Evolutionary conservation across 768 basidiomycete genomes (phyloP).

Genomic region (Mycena venus): DNA sequence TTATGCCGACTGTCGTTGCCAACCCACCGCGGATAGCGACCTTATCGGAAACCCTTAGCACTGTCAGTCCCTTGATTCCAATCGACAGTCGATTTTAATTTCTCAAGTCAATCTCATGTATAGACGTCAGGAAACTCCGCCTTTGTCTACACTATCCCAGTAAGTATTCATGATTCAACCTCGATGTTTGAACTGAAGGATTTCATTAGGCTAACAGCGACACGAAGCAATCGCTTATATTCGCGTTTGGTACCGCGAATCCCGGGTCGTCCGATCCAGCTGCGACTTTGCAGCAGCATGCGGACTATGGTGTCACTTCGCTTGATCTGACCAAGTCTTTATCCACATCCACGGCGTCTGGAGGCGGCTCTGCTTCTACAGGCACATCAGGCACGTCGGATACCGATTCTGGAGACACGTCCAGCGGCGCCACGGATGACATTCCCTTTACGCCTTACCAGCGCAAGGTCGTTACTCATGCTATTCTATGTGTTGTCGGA

Average conservation of each 20-base stretch:
- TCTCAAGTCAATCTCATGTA: constrained; percentile 18
- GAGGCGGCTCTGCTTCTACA: constrained; percentile 28
- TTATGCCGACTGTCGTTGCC: constrained; percentile 68
- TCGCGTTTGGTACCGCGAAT: constrained; percentile 64
- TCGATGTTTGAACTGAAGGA: background rate
- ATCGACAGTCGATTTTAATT: background rate
- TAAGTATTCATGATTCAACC: constrained; percentile 42
- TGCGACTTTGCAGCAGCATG: constrained; percentile 64
- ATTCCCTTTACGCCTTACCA: constrained; percentile 62
- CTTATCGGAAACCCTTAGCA: constrained; percentile 49
- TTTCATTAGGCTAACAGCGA: constrained; percentile 56
- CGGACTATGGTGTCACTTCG: constrained; percentile 52
- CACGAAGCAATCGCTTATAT: constrained; percentile 65
- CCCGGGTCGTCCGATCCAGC: constrained; percentile 60
- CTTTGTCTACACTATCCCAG: constrained; percentile 66
- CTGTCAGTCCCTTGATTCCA: constrained; percentile 45
- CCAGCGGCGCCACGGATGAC: constrained; percentile 36
- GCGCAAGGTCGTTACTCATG: constrained; percentile 38
- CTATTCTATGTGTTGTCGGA: background rate
- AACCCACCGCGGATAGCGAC: constrained; percentile 68
- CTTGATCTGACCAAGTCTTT: constrained; percentile 64
- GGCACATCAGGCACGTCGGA: constrained; percentile 40
- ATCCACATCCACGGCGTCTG: background rate
- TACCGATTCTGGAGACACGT: constrained; percentile 27
- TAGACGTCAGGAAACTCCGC: constrained; percentile 59